Evolutionary conservation across 2,329 filamentous ascomycete species (phyloP).

Genomic region (Emericellopsis cladophorae): DNA sequence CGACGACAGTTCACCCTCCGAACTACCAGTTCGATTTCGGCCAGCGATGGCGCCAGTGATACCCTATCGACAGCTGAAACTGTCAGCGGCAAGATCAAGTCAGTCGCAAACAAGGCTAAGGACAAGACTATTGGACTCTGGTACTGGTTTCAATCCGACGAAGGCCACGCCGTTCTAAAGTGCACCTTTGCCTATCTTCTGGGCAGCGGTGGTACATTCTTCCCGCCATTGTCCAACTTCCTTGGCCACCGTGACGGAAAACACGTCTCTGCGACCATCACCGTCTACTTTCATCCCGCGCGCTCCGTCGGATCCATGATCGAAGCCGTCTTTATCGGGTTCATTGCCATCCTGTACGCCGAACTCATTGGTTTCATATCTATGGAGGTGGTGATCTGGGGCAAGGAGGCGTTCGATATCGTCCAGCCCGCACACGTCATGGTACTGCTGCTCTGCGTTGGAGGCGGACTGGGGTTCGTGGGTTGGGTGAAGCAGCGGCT

Average conservation of each 20-base stretch:
- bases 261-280: constrained; percentile 85
- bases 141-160: constrained; percentile 55
- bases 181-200: constrained; percentile 83
- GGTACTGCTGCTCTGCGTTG: constrained; percentile 73
- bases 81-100: constrained; percentile 6
- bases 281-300: constrained; percentile 89
- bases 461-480: constrained; percentile 74
- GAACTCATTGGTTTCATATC: constrained; percentile 62
- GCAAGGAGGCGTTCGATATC: constrained; percentile 53
- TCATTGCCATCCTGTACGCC: constrained; percentile 64
- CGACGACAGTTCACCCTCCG: constrained; percentile 70
- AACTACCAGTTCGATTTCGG: constrained; percentile 22
- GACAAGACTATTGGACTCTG: constrained; percentile 28
- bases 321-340: constrained; percentile 66
- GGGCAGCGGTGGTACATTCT: constrained; percentile 77
- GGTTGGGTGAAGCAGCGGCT: constrained; percentile 77
- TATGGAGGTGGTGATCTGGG: constrained; percentile 78
- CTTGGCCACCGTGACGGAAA: constrained; percentile 82
- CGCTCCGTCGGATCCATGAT: constrained; percentile 81
- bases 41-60: constrained; percentile 11
- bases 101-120: constrained; percentile 14
- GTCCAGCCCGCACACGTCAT: constrained; percentile 64
- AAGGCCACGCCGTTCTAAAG: constrained; percentile 72
- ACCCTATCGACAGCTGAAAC: constrained; percentile 6
- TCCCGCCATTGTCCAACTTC: constrained; percentile 56